A percentile compares a stretch with the other conserved stretches of the same genome.
Evolutionary conservation across 306 rosid genomes (phyloP).

Genomic region (Bauhinia variegata): DNA sequence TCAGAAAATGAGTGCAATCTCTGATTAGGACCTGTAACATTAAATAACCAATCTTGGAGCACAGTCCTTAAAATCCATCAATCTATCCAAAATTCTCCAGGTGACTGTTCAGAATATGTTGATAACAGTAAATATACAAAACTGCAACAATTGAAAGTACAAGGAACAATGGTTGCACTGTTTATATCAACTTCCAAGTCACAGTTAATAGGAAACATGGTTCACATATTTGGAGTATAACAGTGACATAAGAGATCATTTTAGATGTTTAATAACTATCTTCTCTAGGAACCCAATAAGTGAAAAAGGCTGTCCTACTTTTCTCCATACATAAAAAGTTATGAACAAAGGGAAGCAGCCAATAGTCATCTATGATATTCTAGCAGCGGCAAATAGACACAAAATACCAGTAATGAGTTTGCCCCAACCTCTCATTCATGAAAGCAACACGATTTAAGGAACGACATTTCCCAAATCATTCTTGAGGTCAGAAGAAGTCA

Average conservation of each 20-base stretch:
- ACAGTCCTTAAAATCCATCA: neutral
- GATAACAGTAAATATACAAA: constrained; percentile 8
- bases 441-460: neutral
- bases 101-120: neutral
- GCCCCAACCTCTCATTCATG: neutral
- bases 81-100: neutral
- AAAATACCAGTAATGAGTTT: constrained; percentile 1
- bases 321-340: neutral
- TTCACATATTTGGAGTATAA: neutral
- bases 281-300: too few species aligned
- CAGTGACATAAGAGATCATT: too few species aligned
- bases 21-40: constrained; percentile 20
- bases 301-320: too few species aligned
- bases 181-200: neutral
- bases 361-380: constrained; percentile 5
- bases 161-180: neutral
- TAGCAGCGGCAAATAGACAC: neutral
- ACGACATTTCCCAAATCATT: constrained; percentile 17
- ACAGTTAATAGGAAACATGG: neutral
- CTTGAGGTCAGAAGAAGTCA: neutral
- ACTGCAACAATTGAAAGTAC: neutral
- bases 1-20: neutral
- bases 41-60: constrained; percentile 9
- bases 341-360: neutral
- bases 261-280: too few species aligned